Percentiles rank a stretch among this genome's conserved stretches.
phyloP scores from a whole-genome alignment of 2,329 filamentous ascomycete genomes.

The Trichophyton rubrum region DNA sequence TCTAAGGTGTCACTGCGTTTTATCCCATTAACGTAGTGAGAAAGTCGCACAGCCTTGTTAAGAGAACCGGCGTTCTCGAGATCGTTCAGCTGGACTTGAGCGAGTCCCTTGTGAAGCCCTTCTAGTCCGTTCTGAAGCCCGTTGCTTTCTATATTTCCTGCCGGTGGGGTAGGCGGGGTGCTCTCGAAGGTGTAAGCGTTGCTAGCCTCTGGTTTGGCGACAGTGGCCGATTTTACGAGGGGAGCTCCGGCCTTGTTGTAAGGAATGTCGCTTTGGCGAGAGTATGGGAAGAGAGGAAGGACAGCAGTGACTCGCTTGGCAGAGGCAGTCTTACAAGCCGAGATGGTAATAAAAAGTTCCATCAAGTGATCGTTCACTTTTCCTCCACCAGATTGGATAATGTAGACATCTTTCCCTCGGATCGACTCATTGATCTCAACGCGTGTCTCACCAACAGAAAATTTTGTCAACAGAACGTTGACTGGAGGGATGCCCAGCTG shows the following conservation, averaged over 20 bases:
- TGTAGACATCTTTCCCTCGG: conserved; percentile 96
- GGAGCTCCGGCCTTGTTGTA: conserved; percentile 94
- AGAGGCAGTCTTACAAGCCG: conserved; percentile 91
- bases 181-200: conserved; percentile 78
- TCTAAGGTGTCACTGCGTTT: conserved; percentile 29
- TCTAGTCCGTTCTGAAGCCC: conserved; percentile 57
- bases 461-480: conserved; percentile 76
- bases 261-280: conserved; percentile 85
- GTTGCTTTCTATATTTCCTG: conserved; percentile 54
- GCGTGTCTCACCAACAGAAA: conserved; percentile 86
- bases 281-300: conserved; percentile 91
- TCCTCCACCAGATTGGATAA: conserved; percentile 86
- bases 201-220: conserved; percentile 30
- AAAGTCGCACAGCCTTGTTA: conserved; percentile 29
- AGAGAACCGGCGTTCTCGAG: conserved; percentile 21
- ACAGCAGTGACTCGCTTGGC: conserved; percentile 89
- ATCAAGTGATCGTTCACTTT: conserved; percentile 94
- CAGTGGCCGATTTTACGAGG: conserved; percentile 53
- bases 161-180: conserved; percentile 71
- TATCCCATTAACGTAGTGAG: conserved; percentile 28
- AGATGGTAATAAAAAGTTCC: conserved; percentile 94
- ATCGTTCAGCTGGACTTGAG: conserved; percentile 51
- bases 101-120: conserved; percentile 58
- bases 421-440: conserved; percentile 96
- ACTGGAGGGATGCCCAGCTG: conserved; percentile 77